phyloP scores from a whole-genome alignment of 1,284 basidiomycete genomes.

The Puccinia novopanici region DNA sequence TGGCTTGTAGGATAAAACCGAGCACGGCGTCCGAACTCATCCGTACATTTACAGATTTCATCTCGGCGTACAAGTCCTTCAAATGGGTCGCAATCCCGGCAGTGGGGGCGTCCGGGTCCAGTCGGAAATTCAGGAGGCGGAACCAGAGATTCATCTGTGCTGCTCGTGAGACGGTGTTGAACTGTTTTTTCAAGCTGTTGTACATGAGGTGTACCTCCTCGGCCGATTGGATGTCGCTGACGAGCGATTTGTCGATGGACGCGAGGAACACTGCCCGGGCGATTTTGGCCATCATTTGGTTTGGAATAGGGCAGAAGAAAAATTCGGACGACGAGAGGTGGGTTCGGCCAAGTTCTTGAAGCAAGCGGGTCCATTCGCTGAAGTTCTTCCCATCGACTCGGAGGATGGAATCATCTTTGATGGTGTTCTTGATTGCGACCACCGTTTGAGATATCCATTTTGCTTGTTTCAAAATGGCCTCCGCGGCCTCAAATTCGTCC shows the following conservation, averaged over 20 bases:
- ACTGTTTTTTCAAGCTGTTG: background rate
- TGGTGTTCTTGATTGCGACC: background rate
- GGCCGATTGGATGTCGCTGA: background rate
- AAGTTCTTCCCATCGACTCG: background rate
- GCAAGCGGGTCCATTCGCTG: background rate
- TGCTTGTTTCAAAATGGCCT: background rate
- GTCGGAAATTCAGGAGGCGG: background rate
- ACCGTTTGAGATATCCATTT: background rate
- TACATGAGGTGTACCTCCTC: background rate
- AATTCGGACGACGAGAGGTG: no score
- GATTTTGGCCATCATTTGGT: no score
- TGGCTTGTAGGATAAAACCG: background rate
- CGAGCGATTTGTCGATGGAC: background rate
- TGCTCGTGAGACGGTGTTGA: background rate
- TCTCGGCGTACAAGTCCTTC: background rate
- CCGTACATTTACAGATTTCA: background rate
- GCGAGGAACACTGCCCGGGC: background rate
- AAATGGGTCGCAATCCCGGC: background rate
- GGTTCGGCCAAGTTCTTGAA: background rate
- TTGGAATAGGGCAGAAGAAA: no score
- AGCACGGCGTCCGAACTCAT: no score
- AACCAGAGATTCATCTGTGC: constrained; percentile 4
- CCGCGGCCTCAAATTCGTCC: background rate
- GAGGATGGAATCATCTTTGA: background rate
- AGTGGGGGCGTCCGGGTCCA: background rate